Evolutionary conservation across 2,329 filamentous ascomycete species (phyloP).

Genomic region (Lachnum nothofagi): DNA sequence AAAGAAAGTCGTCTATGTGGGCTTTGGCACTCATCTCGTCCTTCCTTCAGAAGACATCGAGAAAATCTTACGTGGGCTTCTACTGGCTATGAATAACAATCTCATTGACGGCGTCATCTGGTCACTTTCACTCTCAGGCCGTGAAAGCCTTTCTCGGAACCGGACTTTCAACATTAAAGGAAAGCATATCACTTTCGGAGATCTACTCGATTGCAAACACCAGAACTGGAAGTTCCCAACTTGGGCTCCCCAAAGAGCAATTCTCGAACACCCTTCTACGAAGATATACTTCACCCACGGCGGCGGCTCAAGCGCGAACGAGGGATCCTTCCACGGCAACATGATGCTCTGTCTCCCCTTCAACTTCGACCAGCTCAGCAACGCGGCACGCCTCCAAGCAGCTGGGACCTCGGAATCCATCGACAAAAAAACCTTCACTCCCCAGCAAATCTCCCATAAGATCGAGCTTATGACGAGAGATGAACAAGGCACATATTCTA

Average conservation of each 20-base stretch:
- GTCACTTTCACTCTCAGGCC: slow-evolving; percentile 26
- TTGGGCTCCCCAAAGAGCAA: slow-evolving; percentile 1
- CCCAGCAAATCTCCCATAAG: slow-evolving; percentile 57
- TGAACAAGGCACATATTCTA: background rate
- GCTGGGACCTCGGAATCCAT: slow-evolving; percentile 1
- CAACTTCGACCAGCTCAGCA: slow-evolving; percentile 2
- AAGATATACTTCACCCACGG: slow-evolving; percentile 3
- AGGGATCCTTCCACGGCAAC: slow-evolving; percentile 2
- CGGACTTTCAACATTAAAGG: background rate
- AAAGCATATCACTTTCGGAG: background rate
- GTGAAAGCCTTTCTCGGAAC: background rate
- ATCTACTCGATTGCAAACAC: background rate
- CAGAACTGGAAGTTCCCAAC: background rate
- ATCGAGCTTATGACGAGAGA: slow-evolving; percentile 60
- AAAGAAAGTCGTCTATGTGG: slow-evolving; percentile 36
- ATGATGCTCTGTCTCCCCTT: background rate
- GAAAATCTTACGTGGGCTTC: slow-evolving; percentile 33
- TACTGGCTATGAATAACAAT: slow-evolving; percentile 24
- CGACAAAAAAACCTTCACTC: slow-evolving; percentile 50
- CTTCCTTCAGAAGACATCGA: slow-evolving; percentile 30
- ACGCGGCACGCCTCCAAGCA: background rate
- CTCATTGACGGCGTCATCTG: slow-evolving; percentile 40
- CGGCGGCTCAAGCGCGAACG: slow-evolving; percentile 3
- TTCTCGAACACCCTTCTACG: slow-evolving; percentile 1
- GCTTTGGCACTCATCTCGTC: slow-evolving; percentile 39